Base-by-base conservation (phyloP, 2,329 filamentous ascomycete genomes). In the Pseudofabraea citricarpa region DNA sequence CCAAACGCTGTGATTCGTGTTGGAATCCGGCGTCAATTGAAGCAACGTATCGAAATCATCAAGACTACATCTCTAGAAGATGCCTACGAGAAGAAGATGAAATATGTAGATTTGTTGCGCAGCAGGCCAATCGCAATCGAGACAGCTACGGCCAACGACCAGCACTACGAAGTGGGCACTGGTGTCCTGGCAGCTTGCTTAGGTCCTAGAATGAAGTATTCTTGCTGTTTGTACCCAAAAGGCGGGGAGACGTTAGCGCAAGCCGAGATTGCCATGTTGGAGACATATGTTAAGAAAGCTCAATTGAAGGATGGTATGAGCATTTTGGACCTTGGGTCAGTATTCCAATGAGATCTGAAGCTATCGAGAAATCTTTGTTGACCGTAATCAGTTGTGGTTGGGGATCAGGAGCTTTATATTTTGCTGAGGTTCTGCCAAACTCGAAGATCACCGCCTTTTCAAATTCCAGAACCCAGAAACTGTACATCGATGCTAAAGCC, bases 161-260 rank as follows among this genome's bases (percentile, higher is more conserved):
- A 87, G 69, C 83, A 87, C 62, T 87, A 87, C 57, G 83, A 87
- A 64, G 82, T 87, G 31, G 80, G 79, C 29, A 84, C 82, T 0
- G 78, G 77, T 3, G 76, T 86, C 19, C 62, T 87, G 31, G 63
- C 66, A 21, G 75, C 73, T 21, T 80, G 74, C 60, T 65, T 87
- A 10, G 83, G 83, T 0, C 79, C 80, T 4, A 67, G 81, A 43
- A 86, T 87, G 81, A 87, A 87, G 70, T 87, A 86, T 60, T 81
- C 75, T n/a, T 73, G 69, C 50, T 83, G 78, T 58, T 65, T 84
- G 56, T 87, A 87, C 60, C 74, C 76, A 4, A 75, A 73, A 47
- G 80, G 79, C 13, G 65, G 67, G 47, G 77, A 82, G 65, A 82
- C 73, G n/a, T 63, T 86, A 41, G 81, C 69, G 2, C 70, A 85